A percentile compares a stretch with the other conserved stretches of the same genome.
These are phyloP conservation scores for Aspergillus oerlinghausenensis DNA, from an alignment of 2,329 filamentous ascomycete genomes.

Conservation along the genomic window DNA sequence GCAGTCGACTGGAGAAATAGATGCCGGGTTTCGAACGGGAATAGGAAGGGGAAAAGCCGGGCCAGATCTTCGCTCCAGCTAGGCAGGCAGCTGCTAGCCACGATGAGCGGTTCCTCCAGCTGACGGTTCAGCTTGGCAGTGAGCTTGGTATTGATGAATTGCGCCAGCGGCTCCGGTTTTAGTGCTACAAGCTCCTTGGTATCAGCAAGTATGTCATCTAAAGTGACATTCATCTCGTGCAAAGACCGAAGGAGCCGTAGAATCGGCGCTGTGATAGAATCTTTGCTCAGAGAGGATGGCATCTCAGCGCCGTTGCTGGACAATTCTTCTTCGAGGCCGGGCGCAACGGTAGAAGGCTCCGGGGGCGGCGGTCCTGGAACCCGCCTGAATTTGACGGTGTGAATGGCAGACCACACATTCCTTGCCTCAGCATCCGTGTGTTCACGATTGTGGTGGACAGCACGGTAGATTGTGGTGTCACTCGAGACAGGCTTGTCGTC, in stretches of 20 bases:
- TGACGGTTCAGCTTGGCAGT: slow-evolving; percentile 97
- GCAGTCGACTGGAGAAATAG: slow-evolving; percentile 96
- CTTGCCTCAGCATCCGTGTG: slow-evolving; percentile 59
- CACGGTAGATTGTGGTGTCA: slow-evolving; percentile 93
- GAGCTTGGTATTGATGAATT: slow-evolving; percentile 98
- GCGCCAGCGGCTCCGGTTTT: slow-evolving; percentile 76
- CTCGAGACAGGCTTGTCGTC: slow-evolving; percentile 78
- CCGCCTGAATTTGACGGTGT: slow-evolving; percentile 86
- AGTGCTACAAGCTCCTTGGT: slow-evolving; percentile 67
- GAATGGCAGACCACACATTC: slow-evolving; percentile 84
- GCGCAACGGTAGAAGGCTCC: slow-evolving; percentile 61
- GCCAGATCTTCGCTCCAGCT: slow-evolving; percentile 95
- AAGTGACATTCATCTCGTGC: slow-evolving; percentile 86
- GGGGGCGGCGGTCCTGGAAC: slow-evolving; percentile 76
- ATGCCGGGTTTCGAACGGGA: slow-evolving; percentile 95
- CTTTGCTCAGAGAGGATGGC: slow-evolving; percentile 74
- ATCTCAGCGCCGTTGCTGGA: slow-evolving; percentile 53
- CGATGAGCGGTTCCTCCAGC: slow-evolving; percentile 91
- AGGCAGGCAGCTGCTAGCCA: slow-evolving; percentile 92
- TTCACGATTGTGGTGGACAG: slow-evolving; percentile 69
- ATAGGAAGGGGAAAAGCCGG: slow-evolving; percentile 90
- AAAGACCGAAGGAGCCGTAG: slow-evolving; percentile 82
- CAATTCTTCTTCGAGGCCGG: slow-evolving; percentile 45
- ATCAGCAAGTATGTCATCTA: slow-evolving; percentile 83
- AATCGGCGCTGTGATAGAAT: slow-evolving; percentile 81